A percentile compares a stretch with the other conserved stretches of the same genome.
phyloP scores from a whole-genome alignment of 805 yeast species.

The Metschnikowia orientalis region DNA sequence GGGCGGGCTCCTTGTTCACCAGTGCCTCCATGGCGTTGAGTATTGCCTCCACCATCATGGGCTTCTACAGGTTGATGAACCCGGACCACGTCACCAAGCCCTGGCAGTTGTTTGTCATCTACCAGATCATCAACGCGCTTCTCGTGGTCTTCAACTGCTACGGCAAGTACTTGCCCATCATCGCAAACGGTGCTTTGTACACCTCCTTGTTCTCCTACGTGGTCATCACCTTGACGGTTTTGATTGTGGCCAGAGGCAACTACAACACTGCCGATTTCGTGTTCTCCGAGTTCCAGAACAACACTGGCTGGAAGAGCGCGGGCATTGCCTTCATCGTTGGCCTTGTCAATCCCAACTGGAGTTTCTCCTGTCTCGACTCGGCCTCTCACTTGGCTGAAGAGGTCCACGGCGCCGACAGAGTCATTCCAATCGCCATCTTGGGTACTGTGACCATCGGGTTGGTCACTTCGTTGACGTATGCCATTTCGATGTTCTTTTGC shows the following conservation, averaged over 20 bases:
- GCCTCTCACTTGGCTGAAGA: constrained; percentile 43
- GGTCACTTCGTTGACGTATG: constrained; percentile 35
- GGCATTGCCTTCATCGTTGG: constrained; percentile 22
- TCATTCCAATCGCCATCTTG: constrained; percentile 37
- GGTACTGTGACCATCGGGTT: constrained; percentile 40
- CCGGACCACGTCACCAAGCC: constrained; percentile 30
- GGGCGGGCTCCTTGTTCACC: constrained; percentile 42
- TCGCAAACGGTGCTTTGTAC: constrained; percentile 34
- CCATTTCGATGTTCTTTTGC: constrained; percentile 39
- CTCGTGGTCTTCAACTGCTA: constrained; percentile 34
- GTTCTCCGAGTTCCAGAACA: constrained; percentile 21
- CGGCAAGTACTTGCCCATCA: constrained; percentile 32
- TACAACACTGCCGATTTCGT: constrained; percentile 31
- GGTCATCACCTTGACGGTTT: constrained; percentile 36
- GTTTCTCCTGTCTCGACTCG: constrained; percentile 37
- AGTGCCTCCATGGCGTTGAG: constrained; percentile 37
- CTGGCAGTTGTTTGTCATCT: constrained; percentile 37
- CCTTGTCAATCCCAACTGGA: constrained; percentile 22
- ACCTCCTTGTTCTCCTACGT: constrained; percentile 31
- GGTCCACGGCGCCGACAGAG: constrained; percentile 33
- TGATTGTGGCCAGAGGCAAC: constrained; percentile 34
- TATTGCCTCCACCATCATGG: constrained; percentile 34
- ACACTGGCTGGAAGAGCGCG: constrained; percentile 21
- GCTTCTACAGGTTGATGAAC: constrained; percentile 33
- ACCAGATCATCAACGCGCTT: constrained; percentile 32